Evolutionary conservation across 2,329 filamentous ascomycete species (phyloP), one percentile per base, ranked within the genome.

Genomic region (Hysterium pulicare): DNA sequence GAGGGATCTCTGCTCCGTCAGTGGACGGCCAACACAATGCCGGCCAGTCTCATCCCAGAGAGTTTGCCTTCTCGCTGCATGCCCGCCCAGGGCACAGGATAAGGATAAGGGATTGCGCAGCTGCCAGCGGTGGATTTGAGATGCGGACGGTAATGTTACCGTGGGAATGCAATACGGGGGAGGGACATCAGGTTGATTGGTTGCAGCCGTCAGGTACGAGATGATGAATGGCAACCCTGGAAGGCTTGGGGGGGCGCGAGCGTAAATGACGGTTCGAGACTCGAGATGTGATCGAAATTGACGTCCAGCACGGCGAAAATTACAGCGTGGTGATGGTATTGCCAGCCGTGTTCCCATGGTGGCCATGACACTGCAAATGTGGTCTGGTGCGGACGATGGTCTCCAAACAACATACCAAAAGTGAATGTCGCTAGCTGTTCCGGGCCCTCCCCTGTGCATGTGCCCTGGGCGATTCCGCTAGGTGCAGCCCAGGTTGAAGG

Each of bases 211-310:
- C 32, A 10, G 15, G 10, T 10, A 17, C 32, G 16, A 34, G 16
- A 34, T 34, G 32, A 17, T 34, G 32, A 34, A 19, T 15, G 17
- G 32, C 32, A 34, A 34, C 32, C 11, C 32, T 34, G 32, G 32
- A 15, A 17, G n/a, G n/a, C 32, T 15, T 17, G 32, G 15, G 32
- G 11, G 13, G 32, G 32, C 21, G 32, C 32, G 21, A 34, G 13
- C 15, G 10, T 15, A 34, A 34, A 34, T 34, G 32, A 34, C 32
- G 32, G 32, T 19, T n/a, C 32, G 16, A 34, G 11, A 10, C 17
- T 4, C 9, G 13, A 13, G 28, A 32, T n/a, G 26, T 30, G 26
- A 30, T 8, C 26, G 4, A 32, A 16, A 32, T n/a, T n/a, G 28
- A 32, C 28, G 4, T n/a, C 28, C 17, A n/a, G 28, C 28, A 32